phyloP scores from a whole-genome alignment of 2,329 filamentous ascomycete genomes.

The Aspergillus japonicus region DNA sequence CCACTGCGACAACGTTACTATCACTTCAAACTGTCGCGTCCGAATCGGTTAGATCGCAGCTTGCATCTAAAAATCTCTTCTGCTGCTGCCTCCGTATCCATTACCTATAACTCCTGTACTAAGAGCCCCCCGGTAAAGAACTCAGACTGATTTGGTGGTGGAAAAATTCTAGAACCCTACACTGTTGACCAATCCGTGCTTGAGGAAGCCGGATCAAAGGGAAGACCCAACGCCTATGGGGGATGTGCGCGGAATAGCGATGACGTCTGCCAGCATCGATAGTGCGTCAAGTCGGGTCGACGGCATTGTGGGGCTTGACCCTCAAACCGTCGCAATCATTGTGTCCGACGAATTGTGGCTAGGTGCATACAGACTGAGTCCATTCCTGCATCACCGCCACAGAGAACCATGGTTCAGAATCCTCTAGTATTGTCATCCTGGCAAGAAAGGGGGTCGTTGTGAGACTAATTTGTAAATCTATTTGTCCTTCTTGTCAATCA shows the following conservation, averaged over 20 bases:
- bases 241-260: not conserved
- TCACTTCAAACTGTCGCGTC: not conserved
- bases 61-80: not conserved
- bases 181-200: not conserved
- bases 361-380: not conserved
- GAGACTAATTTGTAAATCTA: not conserved
- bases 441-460: not conserved
- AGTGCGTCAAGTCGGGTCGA: not conserved
- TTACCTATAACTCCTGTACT: not conserved
- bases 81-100: not conserved
- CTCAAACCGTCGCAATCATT: not conserved
- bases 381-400: not conserved
- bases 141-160: not conserved
- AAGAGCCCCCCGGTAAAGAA: not conserved
- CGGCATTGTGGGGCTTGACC: not conserved
- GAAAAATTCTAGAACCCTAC: not conserved
- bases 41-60: not conserved
- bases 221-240: not conserved
- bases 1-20: not conserved
- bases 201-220: not conserved
- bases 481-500: not conserved
- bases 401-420: not conserved
- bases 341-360: not conserved
- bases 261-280: not conserved
- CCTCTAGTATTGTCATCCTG: not conserved